Conservation (phyloP, 2,329 filamentous ascomycete genomes). For the Fragosphaeria purpurea region DNA sequence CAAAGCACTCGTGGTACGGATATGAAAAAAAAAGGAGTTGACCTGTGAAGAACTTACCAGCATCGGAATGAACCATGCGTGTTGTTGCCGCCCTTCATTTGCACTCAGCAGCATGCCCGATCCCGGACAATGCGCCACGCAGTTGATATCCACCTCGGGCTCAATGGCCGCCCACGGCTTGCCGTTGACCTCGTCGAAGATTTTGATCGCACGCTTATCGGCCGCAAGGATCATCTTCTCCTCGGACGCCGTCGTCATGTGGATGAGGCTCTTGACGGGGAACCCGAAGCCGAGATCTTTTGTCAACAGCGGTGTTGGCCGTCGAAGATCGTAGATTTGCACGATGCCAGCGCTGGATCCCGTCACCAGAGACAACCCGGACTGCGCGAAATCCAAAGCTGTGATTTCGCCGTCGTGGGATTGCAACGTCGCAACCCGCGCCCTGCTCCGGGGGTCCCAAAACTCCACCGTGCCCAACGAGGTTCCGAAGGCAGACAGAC, state of each 20-base stretch:
- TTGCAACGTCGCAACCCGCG: conserved; percentile 66
- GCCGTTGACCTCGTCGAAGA: conserved; percentile 79
- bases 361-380: conserved; percentile 74
- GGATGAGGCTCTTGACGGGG: conserved; percentile 74
- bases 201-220: conserved; percentile 93
- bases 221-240: conserved; percentile 84
- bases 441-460: conserved; percentile 82
- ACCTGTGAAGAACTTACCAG: conserved; percentile 12
- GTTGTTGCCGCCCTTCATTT: conserved; percentile 91
- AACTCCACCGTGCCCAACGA: conserved; percentile 93
- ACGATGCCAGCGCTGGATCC: conserved; percentile 84
- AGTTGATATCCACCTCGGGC: conserved; percentile 87
- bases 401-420: conserved; percentile 66
- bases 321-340: conserved; percentile 84
- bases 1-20: no score
- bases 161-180: conserved; percentile 93
- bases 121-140: conserved; percentile 84
- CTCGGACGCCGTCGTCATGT: conserved; percentile 60
- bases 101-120: conserved; percentile 93
- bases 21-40: no score
- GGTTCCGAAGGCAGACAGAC: conserved; percentile 85
- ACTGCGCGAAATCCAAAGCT: conserved; percentile 74
- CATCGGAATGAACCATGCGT: conserved; percentile 48
- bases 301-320: conserved; percentile 71
- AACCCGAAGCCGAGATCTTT: conserved; percentile 97